Percentiles rank a stretch among this genome's conserved stretches.
Evolutionary conservation across 2,329 filamentous ascomycete genomes (phyloP).

Genomic region (Bipolaris gigantea): DNA sequence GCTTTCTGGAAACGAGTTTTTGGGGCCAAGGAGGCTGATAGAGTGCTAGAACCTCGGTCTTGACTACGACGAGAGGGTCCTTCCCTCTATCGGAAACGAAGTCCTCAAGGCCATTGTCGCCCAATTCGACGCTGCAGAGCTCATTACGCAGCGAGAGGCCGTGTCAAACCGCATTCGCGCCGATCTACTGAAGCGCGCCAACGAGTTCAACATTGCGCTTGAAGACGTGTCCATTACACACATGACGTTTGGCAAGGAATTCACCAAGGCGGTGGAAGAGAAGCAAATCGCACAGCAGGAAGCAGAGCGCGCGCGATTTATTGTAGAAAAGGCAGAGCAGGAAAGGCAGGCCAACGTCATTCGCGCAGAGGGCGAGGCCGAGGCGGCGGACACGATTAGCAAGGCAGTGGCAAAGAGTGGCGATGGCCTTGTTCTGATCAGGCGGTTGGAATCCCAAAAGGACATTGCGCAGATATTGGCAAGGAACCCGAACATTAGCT

Average conservation of each 20-base stretch:
- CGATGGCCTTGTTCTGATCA: conserved; percentile 91
- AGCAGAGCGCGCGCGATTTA: conserved; percentile 94
- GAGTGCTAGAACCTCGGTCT: conserved; percentile 79
- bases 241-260: conserved; percentile 99
- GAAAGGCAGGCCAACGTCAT: conserved; percentile 99
- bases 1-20: neutral
- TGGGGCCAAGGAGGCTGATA: neutral
- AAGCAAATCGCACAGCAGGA: conserved; percentile 99
- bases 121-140: conserved; percentile 57
- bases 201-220: conserved; percentile 98
- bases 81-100: conserved; percentile 59
- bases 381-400: conserved; percentile 92
- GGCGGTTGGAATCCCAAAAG: conserved; percentile 94
- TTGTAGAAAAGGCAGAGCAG: conserved; percentile 98
- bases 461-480: conserved; percentile 93
- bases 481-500: conserved; percentile 91
- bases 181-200: conserved; percentile 87
- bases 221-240: conserved; percentile 99
- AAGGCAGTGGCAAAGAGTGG: conserved; percentile 91
- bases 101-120: conserved; percentile 58
- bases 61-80: conserved; percentile 82
- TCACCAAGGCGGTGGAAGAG: conserved; percentile 98
- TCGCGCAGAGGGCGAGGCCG: conserved; percentile 94
- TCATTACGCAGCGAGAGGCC: conserved; percentile 98
- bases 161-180: conserved; percentile 91